phyloP scores from a whole-genome alignment of 805 yeast genomes.

The Saccharomycopsis capsularis region DNA sequence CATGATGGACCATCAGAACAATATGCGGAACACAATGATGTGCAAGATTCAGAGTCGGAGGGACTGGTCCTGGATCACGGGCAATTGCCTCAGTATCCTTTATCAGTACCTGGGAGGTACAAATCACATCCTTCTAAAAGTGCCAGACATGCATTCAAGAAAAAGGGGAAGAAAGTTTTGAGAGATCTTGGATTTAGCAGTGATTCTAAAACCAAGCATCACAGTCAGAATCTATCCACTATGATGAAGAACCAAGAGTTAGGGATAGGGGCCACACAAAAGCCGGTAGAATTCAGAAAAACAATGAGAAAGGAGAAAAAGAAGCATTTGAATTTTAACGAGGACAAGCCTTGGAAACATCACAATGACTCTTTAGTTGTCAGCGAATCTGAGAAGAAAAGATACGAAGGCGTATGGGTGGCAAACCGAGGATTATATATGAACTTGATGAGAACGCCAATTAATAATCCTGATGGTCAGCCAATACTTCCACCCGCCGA shows the following conservation, averaged over 20 bases:
- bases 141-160: slow-evolving; percentile 8
- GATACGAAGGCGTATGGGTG: slow-evolving; percentile 94
- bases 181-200: slow-evolving; percentile 14
- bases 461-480: slow-evolving; percentile 18
- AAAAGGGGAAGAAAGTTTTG: slow-evolving; percentile 19
- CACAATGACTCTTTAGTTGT: slow-evolving; percentile 52
- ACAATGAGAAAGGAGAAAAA: slow-evolving; percentile 21
- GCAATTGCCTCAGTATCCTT: slow-evolving; percentile 16
- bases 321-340: slow-evolving; percentile 42
- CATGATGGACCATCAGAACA: not conserved
- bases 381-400: slow-evolving; percentile 65
- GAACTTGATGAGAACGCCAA: slow-evolving; percentile 25
- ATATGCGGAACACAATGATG: not conserved
- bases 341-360: slow-evolving; percentile 90
- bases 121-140: slow-evolving; percentile 10
- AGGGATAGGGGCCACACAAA: not conserved
- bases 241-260: not conserved
- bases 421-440: slow-evolving; percentile 70
- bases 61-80: slow-evolving; percentile 1
- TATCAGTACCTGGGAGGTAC: not conserved
- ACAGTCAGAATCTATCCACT: slow-evolving; percentile 1
- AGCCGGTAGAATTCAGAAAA: slow-evolving; percentile 19
- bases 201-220: slow-evolving; percentile 23
- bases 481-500: not conserved
- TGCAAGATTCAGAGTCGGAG: too few relatives aligned